Base-by-base conservation (phyloP, 1,284 basidiomycete species). In the Sporisorium reilianum region DNA sequence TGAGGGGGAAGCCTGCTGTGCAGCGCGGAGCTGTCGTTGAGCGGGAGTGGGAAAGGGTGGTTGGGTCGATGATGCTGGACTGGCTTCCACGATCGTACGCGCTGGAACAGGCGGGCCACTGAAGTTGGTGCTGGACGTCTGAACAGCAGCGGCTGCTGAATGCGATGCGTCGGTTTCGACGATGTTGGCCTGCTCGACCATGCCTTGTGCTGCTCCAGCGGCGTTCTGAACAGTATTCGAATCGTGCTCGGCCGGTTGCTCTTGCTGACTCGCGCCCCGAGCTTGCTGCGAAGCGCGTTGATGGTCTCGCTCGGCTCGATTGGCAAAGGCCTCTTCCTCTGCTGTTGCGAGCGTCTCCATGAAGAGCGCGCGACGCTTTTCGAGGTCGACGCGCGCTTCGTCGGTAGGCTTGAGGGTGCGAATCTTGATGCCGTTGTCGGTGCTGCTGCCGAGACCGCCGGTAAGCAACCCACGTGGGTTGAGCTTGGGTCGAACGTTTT, bases 401-500 rank as follows among this genome's bases (percentile, higher is more conserved):
- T 73, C 70, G 0, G 59, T 60, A 2, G 55, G 52, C 36, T 69
- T 72, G 25, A 77, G 64, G 10, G 60, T 73, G 32, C 64, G 59
- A 30, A 81, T 74, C 54, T 75, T 69, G 71, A 74, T 55, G 53
- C 73, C 65, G 44, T 41, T 64, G 56, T 79, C 78, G 12, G 51
- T 53, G 46, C 57, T 63, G 32, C 67, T 73, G 22, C 79, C 77
- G 7, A 81, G 63, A 5, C 72, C 72, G 22, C 79, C 79, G 1
- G 63, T 69, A 30, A 81, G 78, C 2, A 76, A 48, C 2, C 75
- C 75, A 12, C 60, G 54, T 8, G 67, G 64, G 18, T 78, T 74
- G 52, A 64, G 63, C 22, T 75, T 75, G 23, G 77, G 65, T 0
- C 75, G 64, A 8, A 81, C 68, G 44, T 79, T 79, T 41, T 75